Base-by-base conservation (phyloP, 2,329 filamentous ascomycete species). In the Cordyceps pruinosa region DNA sequence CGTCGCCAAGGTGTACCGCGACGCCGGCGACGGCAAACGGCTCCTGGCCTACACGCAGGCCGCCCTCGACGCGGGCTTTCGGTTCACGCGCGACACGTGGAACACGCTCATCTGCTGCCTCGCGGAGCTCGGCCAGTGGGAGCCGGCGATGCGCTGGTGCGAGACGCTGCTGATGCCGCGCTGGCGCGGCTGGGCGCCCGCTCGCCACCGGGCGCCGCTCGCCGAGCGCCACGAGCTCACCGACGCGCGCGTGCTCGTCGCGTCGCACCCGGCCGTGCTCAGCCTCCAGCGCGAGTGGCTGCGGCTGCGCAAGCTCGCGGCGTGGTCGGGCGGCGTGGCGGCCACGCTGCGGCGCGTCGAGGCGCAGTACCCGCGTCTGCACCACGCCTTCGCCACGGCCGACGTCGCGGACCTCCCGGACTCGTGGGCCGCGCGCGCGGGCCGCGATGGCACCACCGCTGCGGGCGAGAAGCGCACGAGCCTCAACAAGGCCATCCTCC, bases 151-250 rank as follows among this genome's bases (percentile, higher is more conserved):
- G 71, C 68, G 74, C 23, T 72, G 86, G 52, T 93, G 89, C 67
- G 93, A 97, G 73, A 73, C 77, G 26, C 82, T 84, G 59, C 84
- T 97, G 56, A 95, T 96, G 81, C 79, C 82, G 1, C 77, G 82
- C 34, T 96, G 91, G 81, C 81, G 82, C 12, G 90, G 90, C 25
- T 97, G 91, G 89, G 62, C 34, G 8, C 8, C 34, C 34, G 17
- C 15, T 59, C 69, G 73, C 10, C 63, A 75, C 48, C 44, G 52
- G 26, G 28, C 48, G 51, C 21, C 26, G 34, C 45, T 49, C 19
- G 53, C 45, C 35, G 45, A 34, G 26, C 48, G 61, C 47, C 45
- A 50, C 45, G 45, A 61, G 56, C 35, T 70, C 46, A 73, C 71
- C 42, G 64, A 68, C 47, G 68, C 73, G 37, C 71, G 67, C 30